Conservation (phyloP, 1,139 yeast species). For the Yamadazyma sp. region DNA sequence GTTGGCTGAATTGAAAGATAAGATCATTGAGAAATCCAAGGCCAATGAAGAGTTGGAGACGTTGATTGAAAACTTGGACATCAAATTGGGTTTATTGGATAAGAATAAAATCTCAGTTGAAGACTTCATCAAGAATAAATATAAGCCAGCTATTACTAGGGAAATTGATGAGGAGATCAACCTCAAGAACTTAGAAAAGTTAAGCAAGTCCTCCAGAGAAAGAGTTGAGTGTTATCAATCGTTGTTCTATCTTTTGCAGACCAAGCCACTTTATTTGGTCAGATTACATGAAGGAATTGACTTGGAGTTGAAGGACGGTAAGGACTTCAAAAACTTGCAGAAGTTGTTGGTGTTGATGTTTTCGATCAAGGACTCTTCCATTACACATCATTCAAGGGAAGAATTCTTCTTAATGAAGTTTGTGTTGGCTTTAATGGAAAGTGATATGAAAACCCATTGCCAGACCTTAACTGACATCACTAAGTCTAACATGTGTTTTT, state of each 20-base stretch:
- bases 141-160: slow-evolving; percentile 28
- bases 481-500: slow-evolving; percentile 33
- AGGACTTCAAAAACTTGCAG: slow-evolving; percentile 37
- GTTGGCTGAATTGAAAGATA: slow-evolving; percentile 66
- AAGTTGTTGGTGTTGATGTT: slow-evolving; percentile 50
- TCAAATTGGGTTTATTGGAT: slow-evolving; percentile 74
- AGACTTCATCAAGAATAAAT: slow-evolving; percentile 62
- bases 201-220: slow-evolving; percentile 38
- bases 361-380: slow-evolving; percentile 35
- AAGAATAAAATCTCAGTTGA: slow-evolving; percentile 80
- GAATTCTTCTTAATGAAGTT: slow-evolving; percentile 70
- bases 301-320: slow-evolving; percentile 20
- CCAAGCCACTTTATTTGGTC: slow-evolving; percentile 75
- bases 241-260: slow-evolving; percentile 78
- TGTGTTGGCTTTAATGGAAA: slow-evolving; percentile 50
- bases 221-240: slow-evolving; percentile 69
- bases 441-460: slow-evolving; percentile 37
- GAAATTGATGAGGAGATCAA: slow-evolving; percentile 16
- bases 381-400: slow-evolving; percentile 56
- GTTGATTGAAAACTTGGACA: slow-evolving; percentile 76
- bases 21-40: slow-evolving; percentile 61
- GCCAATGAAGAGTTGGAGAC: slow-evolving; percentile 68
- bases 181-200: slow-evolving; percentile 27
- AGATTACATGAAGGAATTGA: slow-evolving; percentile 40
- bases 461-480: slow-evolving; percentile 34